Conservation (phyloP, 768 basidiomycete species). For the Lentinula aciculospora region DNA sequence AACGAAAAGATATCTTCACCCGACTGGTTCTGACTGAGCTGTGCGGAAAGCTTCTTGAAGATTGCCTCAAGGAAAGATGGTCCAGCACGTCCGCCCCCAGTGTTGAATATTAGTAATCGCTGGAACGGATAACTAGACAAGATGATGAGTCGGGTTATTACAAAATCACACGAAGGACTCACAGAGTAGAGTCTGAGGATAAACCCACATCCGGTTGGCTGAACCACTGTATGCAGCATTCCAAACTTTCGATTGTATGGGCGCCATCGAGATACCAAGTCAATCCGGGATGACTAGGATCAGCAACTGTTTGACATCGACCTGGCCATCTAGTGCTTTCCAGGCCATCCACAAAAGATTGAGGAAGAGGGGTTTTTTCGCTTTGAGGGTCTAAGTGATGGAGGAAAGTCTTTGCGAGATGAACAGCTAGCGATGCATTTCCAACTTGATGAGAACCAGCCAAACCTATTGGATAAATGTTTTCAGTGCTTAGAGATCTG, state of each 20-base stretch:
- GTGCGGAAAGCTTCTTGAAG: slow-evolving; percentile 41
- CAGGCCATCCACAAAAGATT: slow-evolving; percentile 56
- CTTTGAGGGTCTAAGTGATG: slow-evolving; percentile 21
- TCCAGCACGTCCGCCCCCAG: slow-evolving; percentile 86
- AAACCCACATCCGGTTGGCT: slow-evolving; percentile 53
- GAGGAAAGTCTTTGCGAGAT: slow-evolving; percentile 66
- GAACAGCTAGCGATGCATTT: slow-evolving; percentile 84
- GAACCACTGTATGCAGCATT: slow-evolving; percentile 88
- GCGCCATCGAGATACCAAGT: slow-evolving; percentile 96
- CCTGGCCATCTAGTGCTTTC: slow-evolving; percentile 84
- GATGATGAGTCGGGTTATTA: background rate
- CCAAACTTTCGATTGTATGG: slow-evolving; percentile 88
- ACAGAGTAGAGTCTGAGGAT: slow-evolving; percentile 15
- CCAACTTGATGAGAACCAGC: slow-evolving; percentile 81
- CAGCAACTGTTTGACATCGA: slow-evolving; percentile 79
- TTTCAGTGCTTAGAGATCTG: slow-evolving; percentile 2
- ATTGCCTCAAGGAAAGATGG: slow-evolving; percentile 60
- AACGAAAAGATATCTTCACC: slow-evolving; percentile 37
- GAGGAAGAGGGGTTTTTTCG: slow-evolving; percentile 34
- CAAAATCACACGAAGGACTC: background rate
- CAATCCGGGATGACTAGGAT: slow-evolving; percentile 43
- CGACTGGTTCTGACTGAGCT: slow-evolving; percentile 35
- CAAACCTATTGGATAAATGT: slow-evolving; percentile 47
- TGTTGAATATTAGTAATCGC: slow-evolving; percentile 88
- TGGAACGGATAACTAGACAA: background rate